phyloP scores from a whole-genome alignment of 257 asterid genomes.

The Mentha longifolia region DNA sequence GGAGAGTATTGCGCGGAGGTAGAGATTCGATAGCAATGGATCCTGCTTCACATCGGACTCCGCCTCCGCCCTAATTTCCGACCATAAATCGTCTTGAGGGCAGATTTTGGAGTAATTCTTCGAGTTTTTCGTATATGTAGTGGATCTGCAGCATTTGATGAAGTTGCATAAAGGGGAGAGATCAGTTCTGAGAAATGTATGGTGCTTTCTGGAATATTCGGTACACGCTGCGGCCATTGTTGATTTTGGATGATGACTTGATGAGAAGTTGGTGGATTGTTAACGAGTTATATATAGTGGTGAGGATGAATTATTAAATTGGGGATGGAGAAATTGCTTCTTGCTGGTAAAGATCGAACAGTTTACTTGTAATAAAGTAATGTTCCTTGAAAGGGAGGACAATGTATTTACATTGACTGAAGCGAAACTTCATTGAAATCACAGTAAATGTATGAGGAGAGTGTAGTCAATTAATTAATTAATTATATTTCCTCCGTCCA shows the following conservation, averaged over 20 bases:
- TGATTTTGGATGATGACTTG: not conserved
- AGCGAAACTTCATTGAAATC: too few species aligned
- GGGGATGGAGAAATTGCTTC: too few species aligned
- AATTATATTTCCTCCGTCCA: too few species aligned
- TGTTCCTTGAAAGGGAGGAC: too few species aligned
- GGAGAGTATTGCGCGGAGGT: constrained; percentile 33
- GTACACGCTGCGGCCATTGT: constrained; percentile 44
- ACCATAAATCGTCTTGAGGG: constrained; percentile 46
- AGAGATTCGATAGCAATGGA: constrained; percentile 41
- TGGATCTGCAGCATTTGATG: constrained; percentile 26
- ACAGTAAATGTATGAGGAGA: too few species aligned
- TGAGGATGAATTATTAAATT: not conserved
- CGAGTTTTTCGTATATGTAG: not conserved
- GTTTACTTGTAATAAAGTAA: too few species aligned
- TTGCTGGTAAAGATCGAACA: too few species aligned
- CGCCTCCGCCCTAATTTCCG: constrained; percentile 40
- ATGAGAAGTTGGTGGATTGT: too few species aligned
- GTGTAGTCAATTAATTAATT: too few species aligned
- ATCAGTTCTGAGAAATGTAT: not conserved
- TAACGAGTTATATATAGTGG: constrained; percentile 26
- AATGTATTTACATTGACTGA: too few species aligned
- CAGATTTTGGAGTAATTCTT: constrained; percentile 11
- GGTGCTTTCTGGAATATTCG: constrained; percentile 9
- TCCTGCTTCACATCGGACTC: constrained; percentile 36
- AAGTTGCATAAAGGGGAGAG: not conserved